Conservation (phyloP, 371 early-diverging fungal genomes). For the Mucor circinelloides region DNA sequence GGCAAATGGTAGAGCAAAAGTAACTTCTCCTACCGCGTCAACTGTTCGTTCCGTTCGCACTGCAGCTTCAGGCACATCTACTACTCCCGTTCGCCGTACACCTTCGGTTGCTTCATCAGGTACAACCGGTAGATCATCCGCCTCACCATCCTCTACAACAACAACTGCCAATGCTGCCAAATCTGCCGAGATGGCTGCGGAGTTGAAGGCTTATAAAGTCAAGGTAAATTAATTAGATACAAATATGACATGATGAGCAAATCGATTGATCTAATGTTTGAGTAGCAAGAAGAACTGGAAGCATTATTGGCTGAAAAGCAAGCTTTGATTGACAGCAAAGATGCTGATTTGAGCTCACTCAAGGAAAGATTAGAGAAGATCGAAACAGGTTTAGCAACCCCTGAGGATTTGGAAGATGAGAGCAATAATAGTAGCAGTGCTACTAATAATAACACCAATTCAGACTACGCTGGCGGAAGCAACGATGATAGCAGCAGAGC, state of each 20-base stretch:
- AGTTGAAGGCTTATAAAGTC: slow-evolving; percentile 25
- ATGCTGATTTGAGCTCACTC: slow-evolving; percentile 17
- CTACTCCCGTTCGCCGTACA: slow-evolving; percentile 19
- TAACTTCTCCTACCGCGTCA: slow-evolving; percentile 29
- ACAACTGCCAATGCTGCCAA: slow-evolving; percentile 9
- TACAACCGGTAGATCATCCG: slow-evolving; percentile 8
- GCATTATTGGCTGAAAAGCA: slow-evolving; percentile 22
- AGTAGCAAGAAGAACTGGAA: slow-evolving; percentile 28
- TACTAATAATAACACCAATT: background rate
- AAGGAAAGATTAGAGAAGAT: slow-evolving; percentile 20
- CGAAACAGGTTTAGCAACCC: slow-evolving; percentile 28
- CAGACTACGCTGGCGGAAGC: background rate
- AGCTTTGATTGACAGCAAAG: slow-evolving; percentile 18
- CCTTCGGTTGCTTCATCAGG: slow-evolving; percentile 7
- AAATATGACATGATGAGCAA: background rate
- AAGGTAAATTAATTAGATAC: slow-evolving; percentile 22
- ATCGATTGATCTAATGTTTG: background rate
- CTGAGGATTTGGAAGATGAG: slow-evolving; percentile 16
- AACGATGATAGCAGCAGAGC: background rate
- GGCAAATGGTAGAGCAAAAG: slow-evolving; percentile 4
- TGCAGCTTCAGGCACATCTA: background rate
- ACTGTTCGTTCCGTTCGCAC: slow-evolving; percentile 16
- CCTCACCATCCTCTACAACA: slow-evolving; percentile 15
- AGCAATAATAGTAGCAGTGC: background rate
- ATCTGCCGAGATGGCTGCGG: slow-evolving; percentile 27